Conservation (phyloP, 1,284 basidiomycete genomes). For the Omphalotus olearius region DNA sequence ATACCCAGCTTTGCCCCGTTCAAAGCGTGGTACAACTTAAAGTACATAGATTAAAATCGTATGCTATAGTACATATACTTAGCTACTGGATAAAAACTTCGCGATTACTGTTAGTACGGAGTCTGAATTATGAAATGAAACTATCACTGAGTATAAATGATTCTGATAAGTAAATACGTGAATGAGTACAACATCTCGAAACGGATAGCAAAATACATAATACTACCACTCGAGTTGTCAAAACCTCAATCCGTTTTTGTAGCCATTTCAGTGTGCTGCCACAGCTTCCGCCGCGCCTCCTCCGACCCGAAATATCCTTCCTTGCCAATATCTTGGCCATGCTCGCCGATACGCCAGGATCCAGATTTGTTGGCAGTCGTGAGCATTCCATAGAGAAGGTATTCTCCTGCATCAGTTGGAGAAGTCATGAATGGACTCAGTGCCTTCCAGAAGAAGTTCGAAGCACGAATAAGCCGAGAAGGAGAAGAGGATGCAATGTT, state of each 20-base stretch:
- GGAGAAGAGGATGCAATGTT: constrained; percentile 22
- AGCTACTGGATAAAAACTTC: too few species aligned
- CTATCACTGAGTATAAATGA: too few species aligned
- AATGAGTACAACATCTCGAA: too few species aligned
- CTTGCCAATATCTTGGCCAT: constrained; percentile 31
- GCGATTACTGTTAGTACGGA: too few species aligned
- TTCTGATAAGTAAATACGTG: too few species aligned
- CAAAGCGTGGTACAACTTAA: too few species aligned
- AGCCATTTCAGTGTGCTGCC: constrained; percentile 42
- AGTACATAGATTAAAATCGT: too few species aligned
- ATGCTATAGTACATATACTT: too few species aligned
- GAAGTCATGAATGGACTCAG: background rate
- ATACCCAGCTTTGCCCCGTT: too few species aligned
- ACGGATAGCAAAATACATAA: too few species aligned
- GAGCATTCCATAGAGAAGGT: constrained; percentile 37
- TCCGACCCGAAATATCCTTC: constrained; percentile 33
- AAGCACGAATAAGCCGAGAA: constrained; percentile 9
- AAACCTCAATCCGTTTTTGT: constrained; percentile 11
- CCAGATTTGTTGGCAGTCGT: constrained; percentile 27
- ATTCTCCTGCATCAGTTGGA: constrained; percentile 36
- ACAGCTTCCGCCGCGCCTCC: constrained; percentile 35
- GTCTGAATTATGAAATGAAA: too few species aligned
- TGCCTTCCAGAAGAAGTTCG: background rate
- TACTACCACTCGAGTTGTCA: constrained; percentile 20
- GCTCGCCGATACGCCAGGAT: constrained; percentile 29